Percentiles rank a stretch among this genome's conserved stretches.
phyloP scores from a whole-genome alignment of 1,139 yeast genomes.

The Saccharomyces hybrid region DNA sequence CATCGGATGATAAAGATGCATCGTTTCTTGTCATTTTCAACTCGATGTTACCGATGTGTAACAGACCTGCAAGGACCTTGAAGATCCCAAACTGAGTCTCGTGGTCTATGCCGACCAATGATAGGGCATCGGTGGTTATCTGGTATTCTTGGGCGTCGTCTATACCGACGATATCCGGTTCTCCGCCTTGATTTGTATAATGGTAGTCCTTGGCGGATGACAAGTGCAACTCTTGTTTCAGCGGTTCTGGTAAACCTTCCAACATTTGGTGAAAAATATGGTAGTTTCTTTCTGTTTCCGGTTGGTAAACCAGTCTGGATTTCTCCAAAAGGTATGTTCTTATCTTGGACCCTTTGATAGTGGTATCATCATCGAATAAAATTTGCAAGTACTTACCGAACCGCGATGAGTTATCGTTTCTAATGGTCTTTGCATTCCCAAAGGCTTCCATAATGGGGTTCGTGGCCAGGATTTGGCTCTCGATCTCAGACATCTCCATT shows the following conservation, averaged over 20 bases:
- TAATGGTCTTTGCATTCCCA: constrained; percentile 95
- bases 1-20: too few species aligned
- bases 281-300: constrained; percentile 79
- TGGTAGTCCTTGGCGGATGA: constrained; percentile 59
- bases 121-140: constrained; percentile 67
- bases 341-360: constrained; percentile 89
- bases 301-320: constrained; percentile 91
- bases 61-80: constrained; percentile 73
- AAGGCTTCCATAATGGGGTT: constrained; percentile 98
- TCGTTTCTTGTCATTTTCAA: too few species aligned
- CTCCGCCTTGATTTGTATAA: constrained; percentile 89
- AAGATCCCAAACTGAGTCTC: constrained; percentile 63
- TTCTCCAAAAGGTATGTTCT: constrained; percentile 90
- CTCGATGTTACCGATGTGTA: too few species aligned
- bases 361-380: constrained; percentile 61
- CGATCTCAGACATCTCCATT: constrained; percentile 82
- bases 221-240: constrained; percentile 53
- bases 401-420: constrained; percentile 95
- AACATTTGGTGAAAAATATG: constrained; percentile 91
- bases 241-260: constrained; percentile 62
- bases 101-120: constrained; percentile 64
- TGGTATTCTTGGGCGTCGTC: constrained; percentile 76
- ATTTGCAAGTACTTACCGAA: constrained; percentile 95
- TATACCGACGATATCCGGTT: constrained; percentile 61
- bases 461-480: constrained; percentile 90